phyloP scores from a whole-genome alignment of 2,329 filamentous ascomycete genomes.

The Penicillium paneum region DNA sequence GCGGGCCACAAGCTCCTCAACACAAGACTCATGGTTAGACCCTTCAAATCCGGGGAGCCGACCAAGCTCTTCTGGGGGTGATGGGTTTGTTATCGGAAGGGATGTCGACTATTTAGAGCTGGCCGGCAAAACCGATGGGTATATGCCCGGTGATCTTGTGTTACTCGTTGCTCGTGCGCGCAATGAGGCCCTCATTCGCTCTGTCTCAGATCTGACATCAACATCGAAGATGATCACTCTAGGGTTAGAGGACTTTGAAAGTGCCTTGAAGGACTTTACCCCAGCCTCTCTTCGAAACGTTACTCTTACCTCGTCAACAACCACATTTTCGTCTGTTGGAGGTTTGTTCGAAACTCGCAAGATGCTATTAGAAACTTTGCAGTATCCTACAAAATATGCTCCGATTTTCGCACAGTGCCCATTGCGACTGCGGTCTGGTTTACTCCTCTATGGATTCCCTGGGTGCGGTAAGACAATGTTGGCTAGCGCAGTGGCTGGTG shows the following conservation, averaged over 20 bases:
- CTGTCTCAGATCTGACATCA: constrained; percentile 58
- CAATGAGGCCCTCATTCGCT: constrained; percentile 87
- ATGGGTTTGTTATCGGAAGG: constrained; percentile 69
- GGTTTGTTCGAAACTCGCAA: constrained; percentile 82
- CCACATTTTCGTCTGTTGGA: constrained; percentile 87
- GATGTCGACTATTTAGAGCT: constrained; percentile 88
- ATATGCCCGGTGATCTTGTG: constrained; percentile 92
- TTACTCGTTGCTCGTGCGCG: constrained; percentile 82
- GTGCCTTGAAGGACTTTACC: constrained; percentile 85
- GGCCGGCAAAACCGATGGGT: constrained; percentile 90
- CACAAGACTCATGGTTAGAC: constrained; percentile 71
- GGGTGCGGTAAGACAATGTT: constrained; percentile 96
- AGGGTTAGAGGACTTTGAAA: constrained; percentile 72
- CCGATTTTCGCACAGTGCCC: constrained; percentile 97
- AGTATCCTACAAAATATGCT: constrained; percentile 96
- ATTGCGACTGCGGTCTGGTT: constrained; percentile 84
- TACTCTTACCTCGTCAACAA: constrained; percentile 86
- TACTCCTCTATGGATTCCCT: constrained; percentile 90
- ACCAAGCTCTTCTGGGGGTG: constrained; percentile 45
- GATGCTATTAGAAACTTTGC: constrained; percentile 88
- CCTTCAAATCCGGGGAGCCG: constrained; percentile 59
- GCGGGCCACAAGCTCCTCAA: constrained; percentile 35
- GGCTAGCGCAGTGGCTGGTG: constrained; percentile 93
- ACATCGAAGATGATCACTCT: constrained; percentile 60
- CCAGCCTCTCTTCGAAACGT: constrained; percentile 93